These are phyloP conservation scores for Dryas integrifolia DNA, from an alignment of 331 rosid genomes.

Conservation along the genomic window DNA sequence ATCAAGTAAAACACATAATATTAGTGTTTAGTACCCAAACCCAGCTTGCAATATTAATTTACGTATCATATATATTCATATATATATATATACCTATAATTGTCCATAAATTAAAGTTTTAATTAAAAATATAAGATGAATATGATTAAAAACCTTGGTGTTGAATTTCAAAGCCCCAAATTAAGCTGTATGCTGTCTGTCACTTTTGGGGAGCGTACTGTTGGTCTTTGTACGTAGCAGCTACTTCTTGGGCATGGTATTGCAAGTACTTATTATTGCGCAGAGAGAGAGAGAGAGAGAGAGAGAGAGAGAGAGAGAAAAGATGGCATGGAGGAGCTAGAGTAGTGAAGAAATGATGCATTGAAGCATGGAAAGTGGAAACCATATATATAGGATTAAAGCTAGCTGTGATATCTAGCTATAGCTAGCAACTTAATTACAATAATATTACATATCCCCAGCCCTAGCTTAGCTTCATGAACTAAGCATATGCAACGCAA, in stretches of 20 bases:
- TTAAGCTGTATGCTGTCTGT: background rate
- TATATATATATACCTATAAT: background rate
- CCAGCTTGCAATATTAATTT: too few species aligned
- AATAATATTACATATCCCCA: background rate
- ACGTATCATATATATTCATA: too few species aligned
- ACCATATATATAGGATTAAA: too few species aligned
- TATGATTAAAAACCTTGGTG: slow-evolving; percentile 27
- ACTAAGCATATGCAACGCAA: too few species aligned
- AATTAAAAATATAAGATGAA: background rate
- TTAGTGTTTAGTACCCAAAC: too few species aligned
- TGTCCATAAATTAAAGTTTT: background rate
- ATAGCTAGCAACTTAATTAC: too few species aligned
- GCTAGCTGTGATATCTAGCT: too few species aligned
- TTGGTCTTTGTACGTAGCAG: background rate
- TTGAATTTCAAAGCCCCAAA: slow-evolving; percentile 20
- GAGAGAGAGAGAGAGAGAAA: too few species aligned
- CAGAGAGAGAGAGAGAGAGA: background rate
- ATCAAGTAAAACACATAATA: too few species aligned
- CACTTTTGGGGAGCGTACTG: background rate
- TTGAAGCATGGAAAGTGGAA: slow-evolving; percentile 32
- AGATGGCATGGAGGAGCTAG: slow-evolving; percentile 14
- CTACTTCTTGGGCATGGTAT: slow-evolving; percentile 28
- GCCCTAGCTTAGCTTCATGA: background rate
- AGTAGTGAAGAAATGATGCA: slow-evolving; percentile 20
- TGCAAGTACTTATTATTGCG: slow-evolving; percentile 17